These are phyloP conservation scores for Daldinia decipiens DNA, from an alignment of 495 filamentous ascomycete genomes.

Conservation along the genomic window DNA sequence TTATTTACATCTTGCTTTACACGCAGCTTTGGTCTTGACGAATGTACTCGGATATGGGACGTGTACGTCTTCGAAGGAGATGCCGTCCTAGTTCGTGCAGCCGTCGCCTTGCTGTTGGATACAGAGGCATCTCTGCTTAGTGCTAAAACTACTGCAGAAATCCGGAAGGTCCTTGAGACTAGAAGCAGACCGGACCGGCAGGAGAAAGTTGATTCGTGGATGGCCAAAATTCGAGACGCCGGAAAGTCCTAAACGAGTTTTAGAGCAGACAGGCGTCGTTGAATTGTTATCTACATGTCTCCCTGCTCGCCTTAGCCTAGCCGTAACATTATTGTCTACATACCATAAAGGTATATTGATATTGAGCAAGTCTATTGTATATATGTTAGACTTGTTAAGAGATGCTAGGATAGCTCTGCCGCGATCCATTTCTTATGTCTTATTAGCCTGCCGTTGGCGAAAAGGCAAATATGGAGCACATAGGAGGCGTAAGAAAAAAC, in stretches of 20 bases:
- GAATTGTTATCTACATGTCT: neutral
- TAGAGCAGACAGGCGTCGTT: neutral
- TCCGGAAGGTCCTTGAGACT: slow-evolving; percentile 45
- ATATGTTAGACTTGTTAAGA: neutral
- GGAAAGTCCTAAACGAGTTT: slow-evolving; percentile 61
- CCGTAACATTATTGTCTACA: neutral
- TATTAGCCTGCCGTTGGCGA: neutral
- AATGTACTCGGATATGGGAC: slow-evolving; percentile 86
- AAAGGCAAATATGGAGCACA: slow-evolving; percentile 18
- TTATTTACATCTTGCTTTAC: slow-evolving; percentile 67
- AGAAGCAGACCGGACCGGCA: slow-evolving; percentile 38
- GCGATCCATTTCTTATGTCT: neutral
- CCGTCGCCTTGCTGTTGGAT: slow-evolving; percentile 72
- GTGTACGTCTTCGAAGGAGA: slow-evolving; percentile 96
- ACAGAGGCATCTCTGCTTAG: slow-evolving; percentile 56
- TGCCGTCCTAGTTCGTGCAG: slow-evolving; percentile 78
- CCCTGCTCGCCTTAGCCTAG: neutral
- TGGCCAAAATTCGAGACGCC: slow-evolving; percentile 71
- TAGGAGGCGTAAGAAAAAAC: slow-evolving; percentile 2
- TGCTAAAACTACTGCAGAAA: slow-evolving; percentile 47
- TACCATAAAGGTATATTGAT: neutral
- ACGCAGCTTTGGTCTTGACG: slow-evolving; percentile 70
- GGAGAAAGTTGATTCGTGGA: slow-evolving; percentile 74
- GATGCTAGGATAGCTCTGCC: neutral
- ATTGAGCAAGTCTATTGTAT: neutral